A percentile compares a stretch with the other conserved stretches of the same genome.
These are phyloP conservation scores for Silene conica DNA, from an alignment of 148 eudicot species.

Conservation along the genomic window DNA sequence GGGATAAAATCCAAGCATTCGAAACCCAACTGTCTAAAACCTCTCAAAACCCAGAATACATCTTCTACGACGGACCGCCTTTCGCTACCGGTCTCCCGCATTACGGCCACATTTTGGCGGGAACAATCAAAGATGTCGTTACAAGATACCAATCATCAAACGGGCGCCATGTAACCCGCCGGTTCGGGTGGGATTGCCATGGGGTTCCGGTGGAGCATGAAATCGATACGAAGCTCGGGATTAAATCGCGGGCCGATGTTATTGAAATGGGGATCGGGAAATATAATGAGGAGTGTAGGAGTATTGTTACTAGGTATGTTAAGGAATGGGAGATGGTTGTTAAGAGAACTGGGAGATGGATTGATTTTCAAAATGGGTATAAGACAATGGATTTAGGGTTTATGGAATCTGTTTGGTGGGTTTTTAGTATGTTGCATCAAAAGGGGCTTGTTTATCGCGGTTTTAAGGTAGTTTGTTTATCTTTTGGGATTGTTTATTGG, in stretches of 20 bases:
- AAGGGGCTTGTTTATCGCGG: slow-evolving; percentile 86
- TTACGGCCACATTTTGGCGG: slow-evolving; percentile 90
- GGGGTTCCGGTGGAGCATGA: slow-evolving; percentile 87
- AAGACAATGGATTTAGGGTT: slow-evolving; percentile 88
- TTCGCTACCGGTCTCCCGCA: slow-evolving; percentile 95
- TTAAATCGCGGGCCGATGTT: slow-evolving; percentile 63
- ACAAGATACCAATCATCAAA: slow-evolving; percentile 80
- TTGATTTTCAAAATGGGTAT: slow-evolving; percentile 83
- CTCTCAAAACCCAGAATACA: slow-evolving; percentile 55
- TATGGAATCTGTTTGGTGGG: slow-evolving; percentile 98
- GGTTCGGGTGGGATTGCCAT: slow-evolving; percentile 98
- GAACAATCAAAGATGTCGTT: slow-evolving; percentile 86
- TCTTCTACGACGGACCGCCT: slow-evolving; percentile 92
- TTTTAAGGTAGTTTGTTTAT: slow-evolving; percentile 52
- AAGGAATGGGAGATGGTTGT: slow-evolving; percentile 84
- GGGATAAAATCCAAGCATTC: slow-evolving; percentile 71
- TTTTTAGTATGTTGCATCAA: slow-evolving; percentile 48
- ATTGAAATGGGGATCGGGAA: slow-evolving; percentile 78
- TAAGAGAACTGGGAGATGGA: slow-evolving; percentile 77
- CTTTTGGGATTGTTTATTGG: not conserved
- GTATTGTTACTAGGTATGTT: slow-evolving; percentile 82
- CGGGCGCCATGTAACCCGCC: slow-evolving; percentile 84
- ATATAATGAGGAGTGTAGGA: slow-evolving; percentile 87
- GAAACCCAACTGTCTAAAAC: slow-evolving; percentile 68
- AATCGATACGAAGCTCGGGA: slow-evolving; percentile 64